Conservation (phyloP, 208 protist species). For the Vickermania ingenoplastis region DNA sequence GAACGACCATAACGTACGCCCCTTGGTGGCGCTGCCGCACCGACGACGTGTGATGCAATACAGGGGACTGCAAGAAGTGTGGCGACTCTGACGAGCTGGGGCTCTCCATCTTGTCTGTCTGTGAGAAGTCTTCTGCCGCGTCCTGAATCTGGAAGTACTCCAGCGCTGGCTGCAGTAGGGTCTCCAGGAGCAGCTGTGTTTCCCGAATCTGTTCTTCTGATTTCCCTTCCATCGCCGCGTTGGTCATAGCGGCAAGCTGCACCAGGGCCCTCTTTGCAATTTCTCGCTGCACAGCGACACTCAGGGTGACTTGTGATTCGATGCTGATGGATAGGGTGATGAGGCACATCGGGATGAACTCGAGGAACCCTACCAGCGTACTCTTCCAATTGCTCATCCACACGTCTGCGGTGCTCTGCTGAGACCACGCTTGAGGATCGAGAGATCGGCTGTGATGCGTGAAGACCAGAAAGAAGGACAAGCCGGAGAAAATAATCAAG, state of each 20-base stretch:
- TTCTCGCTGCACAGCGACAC: constrained; percentile 9
- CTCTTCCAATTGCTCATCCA: neutral
- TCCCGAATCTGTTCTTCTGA: constrained; percentile 17
- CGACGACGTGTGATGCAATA: constrained; percentile 1
- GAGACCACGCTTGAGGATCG: neutral
- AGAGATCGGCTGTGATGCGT: constrained; percentile 1
- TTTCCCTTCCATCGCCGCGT: neutral
- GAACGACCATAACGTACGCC: constrained; percentile 41
- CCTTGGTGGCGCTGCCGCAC: constrained; percentile 14
- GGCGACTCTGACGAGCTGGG: neutral
- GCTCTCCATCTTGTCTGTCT: neutral
- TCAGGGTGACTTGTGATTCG: constrained; percentile 21
- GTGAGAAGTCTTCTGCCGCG: neutral
- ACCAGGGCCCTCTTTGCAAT: constrained; percentile 32
- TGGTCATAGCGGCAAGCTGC: constrained; percentile 9
- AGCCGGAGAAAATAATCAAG: constrained; percentile 24
- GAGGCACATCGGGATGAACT: constrained; percentile 50
- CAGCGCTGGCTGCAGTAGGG: constrained; percentile 27
- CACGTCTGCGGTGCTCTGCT: neutral
- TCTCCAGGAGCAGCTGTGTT: constrained; percentile 38
- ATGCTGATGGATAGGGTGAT: constrained; percentile 59
- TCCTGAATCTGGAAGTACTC: constrained; percentile 25
- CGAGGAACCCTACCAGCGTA: constrained; percentile 40
- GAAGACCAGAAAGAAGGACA: constrained; percentile 12
- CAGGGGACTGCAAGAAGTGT: neutral